Percentiles rank a stretch among this genome's conserved stretches.
Evolutionary conservation across 2,329 filamentous ascomycete species (phyloP).

Genomic region (Exophiala oligosperma): DNA sequence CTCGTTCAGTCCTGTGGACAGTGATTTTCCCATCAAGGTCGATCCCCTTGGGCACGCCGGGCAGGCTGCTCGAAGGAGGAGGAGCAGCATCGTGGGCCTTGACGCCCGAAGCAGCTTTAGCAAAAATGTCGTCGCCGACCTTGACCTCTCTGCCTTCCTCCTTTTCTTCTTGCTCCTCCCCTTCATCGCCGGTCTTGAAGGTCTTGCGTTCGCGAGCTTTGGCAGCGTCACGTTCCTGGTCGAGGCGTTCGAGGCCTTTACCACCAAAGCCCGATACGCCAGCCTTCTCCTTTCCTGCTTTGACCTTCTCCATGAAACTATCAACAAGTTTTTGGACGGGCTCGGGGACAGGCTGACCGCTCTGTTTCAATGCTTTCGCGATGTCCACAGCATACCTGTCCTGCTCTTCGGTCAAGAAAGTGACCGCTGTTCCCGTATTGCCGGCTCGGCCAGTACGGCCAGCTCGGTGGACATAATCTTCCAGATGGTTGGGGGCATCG

Average conservation of each 20-base stretch:
- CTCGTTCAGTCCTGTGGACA: conserved; percentile 68
- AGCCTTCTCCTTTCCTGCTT: conserved; percentile 86
- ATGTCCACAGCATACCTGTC: conserved; percentile 88
- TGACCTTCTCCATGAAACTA: conserved; percentile 84
- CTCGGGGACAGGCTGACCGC: conserved; percentile 79
- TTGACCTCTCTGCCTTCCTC: conserved; percentile 68
- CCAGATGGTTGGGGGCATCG: conserved; percentile 40
- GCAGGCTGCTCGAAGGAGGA: conserved; percentile 32
- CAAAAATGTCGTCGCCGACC: conserved; percentile 55
- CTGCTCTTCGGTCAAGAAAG: conserved; percentile 88
- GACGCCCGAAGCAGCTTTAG: conserved; percentile 64
- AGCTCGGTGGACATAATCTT: conserved; percentile 97
- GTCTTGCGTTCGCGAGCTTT: conserved; percentile 83
- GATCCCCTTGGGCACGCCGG: conserved; percentile 55
- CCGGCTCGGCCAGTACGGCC: conserved; percentile 92
- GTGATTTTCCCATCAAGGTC: conserved; percentile 69
- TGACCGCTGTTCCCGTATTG: conserved; percentile 84
- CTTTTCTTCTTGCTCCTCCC: conserved; percentile 67
- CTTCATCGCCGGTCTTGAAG: conserved; percentile 86
- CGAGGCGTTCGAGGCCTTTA: conserved; percentile 87
- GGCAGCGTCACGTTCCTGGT: conserved; percentile 85
- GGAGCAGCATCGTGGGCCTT: conserved; percentile 57
- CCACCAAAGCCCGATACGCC: conserved; percentile 84
- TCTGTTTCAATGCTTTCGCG: conserved; percentile 88
- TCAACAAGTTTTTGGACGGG: conserved; percentile 61